These are phyloP conservation scores for Ogataea allantospora DNA, from an alignment of 805 yeast genomes.

Conservation along the genomic window DNA sequence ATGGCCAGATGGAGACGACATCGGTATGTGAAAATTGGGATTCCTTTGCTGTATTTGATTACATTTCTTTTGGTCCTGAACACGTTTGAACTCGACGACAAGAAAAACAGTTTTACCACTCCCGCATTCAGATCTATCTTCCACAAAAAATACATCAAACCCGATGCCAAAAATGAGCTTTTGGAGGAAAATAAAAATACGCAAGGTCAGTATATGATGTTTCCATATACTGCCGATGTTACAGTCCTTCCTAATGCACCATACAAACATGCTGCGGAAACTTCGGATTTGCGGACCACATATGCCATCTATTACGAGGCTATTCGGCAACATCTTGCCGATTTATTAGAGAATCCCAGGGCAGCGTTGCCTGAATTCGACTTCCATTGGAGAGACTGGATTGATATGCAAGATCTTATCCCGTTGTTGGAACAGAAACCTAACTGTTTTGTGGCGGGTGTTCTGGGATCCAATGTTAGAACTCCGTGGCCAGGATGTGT, in stretches of 20 bases:
- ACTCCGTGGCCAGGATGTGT: conserved; percentile 43
- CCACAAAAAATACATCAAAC: conserved; percentile 7
- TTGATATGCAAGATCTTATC: conserved; percentile 43
- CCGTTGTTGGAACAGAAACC: conserved; percentile 40
- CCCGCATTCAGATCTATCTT: conserved; percentile 3
- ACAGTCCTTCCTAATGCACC: conserved; percentile 40
- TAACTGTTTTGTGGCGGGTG: conserved; percentile 44
- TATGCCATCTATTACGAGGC: conserved; percentile 34
- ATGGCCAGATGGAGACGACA: conserved; percentile 18
- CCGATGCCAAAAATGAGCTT: conserved; percentile 21
- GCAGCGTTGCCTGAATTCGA: conserved; percentile 36
- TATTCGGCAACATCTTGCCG: conserved; percentile 30
- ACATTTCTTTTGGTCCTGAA: conserved; percentile 16
- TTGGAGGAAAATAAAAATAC: conserved; percentile 19
- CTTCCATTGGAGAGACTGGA: conserved; percentile 59
- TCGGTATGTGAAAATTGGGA: conserved; percentile 14
- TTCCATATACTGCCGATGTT: conserved; percentile 33
- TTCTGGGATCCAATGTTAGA: conserved; percentile 39
- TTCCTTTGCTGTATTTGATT: conserved; percentile 22
- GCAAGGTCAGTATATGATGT: conserved; percentile 18
- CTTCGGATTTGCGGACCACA: conserved; percentile 37
- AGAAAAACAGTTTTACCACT: background rate
- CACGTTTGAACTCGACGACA: conserved; percentile 5
- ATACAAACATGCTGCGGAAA: conserved; percentile 35
- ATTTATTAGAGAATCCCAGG: conserved; percentile 25